A percentile compares a stretch with the other conserved stretches of the same genome.
Evolutionary conservation across 2,329 filamentous ascomycete species (phyloP).

Genomic region (Fusarium brachygibbosum): DNA sequence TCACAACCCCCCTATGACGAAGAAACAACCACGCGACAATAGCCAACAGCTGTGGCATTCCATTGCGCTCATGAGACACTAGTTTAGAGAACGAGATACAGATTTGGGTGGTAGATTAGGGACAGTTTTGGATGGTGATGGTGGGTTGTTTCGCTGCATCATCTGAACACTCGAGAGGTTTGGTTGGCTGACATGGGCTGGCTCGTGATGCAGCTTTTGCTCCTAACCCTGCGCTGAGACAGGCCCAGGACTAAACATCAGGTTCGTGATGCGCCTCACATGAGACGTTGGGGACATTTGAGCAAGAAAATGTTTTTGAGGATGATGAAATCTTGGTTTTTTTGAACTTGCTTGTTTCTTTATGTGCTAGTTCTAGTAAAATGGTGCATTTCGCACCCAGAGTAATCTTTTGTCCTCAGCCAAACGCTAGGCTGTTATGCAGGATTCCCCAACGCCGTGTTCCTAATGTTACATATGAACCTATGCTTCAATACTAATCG

Average conservation of each 20-base stretch:
- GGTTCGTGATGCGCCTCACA: slow-evolving; percentile 44
- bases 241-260: slow-evolving; percentile 15
- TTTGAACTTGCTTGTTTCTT: slow-evolving; percentile 3
- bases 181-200: slow-evolving; percentile 37
- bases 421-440: slow-evolving; percentile 25
- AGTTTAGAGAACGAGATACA: slow-evolving; percentile 3
- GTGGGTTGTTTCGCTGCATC: slow-evolving; percentile 43
- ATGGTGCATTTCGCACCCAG: slow-evolving; percentile 1
- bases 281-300: slow-evolving; percentile 36
- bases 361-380: neutral
- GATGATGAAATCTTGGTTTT: slow-evolving; percentile 6
- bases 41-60: slow-evolving; percentile 26
- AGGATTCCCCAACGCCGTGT: slow-evolving; percentile 26
- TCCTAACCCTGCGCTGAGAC: slow-evolving; percentile 36
- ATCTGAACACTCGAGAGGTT: slow-evolving; percentile 22
- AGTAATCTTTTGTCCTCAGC: slow-evolving; percentile 16
- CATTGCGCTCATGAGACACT: slow-evolving; percentile 35
- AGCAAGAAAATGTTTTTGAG: slow-evolving; percentile 3
- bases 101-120: slow-evolving; percentile 19
- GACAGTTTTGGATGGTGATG: slow-evolving; percentile 8
- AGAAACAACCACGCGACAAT: slow-evolving; percentile 23
- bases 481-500: slow-evolving; percentile 12
- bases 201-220: slow-evolving; percentile 39
- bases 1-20: slow-evolving; percentile 17
- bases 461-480: slow-evolving; percentile 28